Evolutionary conservation across 129 eudicot genomes (phyloP).

Genomic region (Silybum marianum): DNA sequence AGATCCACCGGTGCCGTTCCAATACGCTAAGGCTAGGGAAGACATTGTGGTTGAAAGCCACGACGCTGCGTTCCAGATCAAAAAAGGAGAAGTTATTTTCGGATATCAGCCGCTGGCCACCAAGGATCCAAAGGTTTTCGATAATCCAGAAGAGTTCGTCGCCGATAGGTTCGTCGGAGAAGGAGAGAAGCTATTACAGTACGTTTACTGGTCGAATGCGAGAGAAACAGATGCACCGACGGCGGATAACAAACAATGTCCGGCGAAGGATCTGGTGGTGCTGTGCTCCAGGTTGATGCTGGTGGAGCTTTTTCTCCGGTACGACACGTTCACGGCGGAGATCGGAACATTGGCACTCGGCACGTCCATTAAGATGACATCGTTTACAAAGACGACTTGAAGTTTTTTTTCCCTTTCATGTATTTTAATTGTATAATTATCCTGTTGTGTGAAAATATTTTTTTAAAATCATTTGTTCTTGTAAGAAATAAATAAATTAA

Average conservation of each 20-base stretch:
- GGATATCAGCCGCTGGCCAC: constrained; percentile 72
- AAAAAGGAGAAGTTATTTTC: constrained; percentile 64
- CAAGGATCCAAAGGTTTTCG: constrained; percentile 59
- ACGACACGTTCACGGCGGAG: constrained; percentile 55
- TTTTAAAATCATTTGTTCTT: background rate
- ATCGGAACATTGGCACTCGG: constrained; percentile 32
- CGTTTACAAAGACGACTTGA: constrained; percentile 41
- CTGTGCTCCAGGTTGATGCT: constrained; percentile 50
- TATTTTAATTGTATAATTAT: background rate
- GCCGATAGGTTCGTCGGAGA: constrained; percentile 67
- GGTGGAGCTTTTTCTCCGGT: constrained; percentile 63
- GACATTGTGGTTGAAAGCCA: constrained; percentile 53
- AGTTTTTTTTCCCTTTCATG: background rate
- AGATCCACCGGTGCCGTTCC: constrained; percentile 75
- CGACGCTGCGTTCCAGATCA: constrained; percentile 45
- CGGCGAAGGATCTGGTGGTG: constrained; percentile 61
- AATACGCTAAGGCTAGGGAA: constrained; percentile 54
- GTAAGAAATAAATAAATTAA: background rate
- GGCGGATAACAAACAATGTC: constrained; percentile 59
- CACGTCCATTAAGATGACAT: constrained; percentile 43
- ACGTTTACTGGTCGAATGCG: constrained; percentile 79
- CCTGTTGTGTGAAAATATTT: background rate
- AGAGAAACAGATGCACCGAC: constrained; percentile 53
- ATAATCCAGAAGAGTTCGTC: constrained; percentile 45
- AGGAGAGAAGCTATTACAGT: constrained; percentile 54